phyloP scores from a whole-genome alignment of 2,329 filamentous ascomycete species.

The Clathrospora elynae region DNA sequence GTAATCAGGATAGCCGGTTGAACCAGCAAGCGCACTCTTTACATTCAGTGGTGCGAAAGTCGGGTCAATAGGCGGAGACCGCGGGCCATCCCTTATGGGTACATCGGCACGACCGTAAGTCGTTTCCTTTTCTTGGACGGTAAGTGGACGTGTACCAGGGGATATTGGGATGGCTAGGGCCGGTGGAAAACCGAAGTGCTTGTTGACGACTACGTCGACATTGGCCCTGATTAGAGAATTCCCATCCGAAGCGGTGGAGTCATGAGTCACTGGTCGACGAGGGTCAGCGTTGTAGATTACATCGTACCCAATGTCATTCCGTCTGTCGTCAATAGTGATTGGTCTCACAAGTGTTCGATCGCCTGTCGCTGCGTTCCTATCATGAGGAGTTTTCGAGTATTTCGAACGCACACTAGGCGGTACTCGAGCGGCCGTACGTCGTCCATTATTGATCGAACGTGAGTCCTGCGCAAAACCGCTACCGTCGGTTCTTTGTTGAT shows the following conservation, averaged over 20 bases:
- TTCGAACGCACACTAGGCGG: constrained; percentile 4
- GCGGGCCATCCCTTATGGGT: not conserved
- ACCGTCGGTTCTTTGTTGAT: not conserved
- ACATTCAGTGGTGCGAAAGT: not conserved
- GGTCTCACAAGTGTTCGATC: not conserved
- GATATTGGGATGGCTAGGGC: not conserved
- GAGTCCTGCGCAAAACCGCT: not conserved
- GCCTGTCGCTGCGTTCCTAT: not conserved
- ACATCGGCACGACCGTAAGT: not conserved
- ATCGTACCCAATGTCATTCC: not conserved
- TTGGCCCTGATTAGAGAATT: not conserved
- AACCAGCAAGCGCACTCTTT: not conserved
- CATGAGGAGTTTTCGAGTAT: not conserved
- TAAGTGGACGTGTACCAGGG: not conserved
- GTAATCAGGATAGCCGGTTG: not conserved
- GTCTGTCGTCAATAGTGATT: not conserved
- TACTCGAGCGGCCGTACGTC: not conserved
- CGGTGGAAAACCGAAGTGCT: constrained; percentile 4
- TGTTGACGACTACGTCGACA: constrained; percentile 1
- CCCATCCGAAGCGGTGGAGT: not conserved
- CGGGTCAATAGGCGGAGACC: not conserved
- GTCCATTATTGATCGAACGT: not conserved
- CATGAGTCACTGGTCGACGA: not conserved
- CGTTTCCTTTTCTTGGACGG: not conserved
- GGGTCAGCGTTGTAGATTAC: not conserved